phyloP scores from a whole-genome alignment of 2,329 filamentous ascomycete species.

The Colletotrichum euphorbiae region DNA sequence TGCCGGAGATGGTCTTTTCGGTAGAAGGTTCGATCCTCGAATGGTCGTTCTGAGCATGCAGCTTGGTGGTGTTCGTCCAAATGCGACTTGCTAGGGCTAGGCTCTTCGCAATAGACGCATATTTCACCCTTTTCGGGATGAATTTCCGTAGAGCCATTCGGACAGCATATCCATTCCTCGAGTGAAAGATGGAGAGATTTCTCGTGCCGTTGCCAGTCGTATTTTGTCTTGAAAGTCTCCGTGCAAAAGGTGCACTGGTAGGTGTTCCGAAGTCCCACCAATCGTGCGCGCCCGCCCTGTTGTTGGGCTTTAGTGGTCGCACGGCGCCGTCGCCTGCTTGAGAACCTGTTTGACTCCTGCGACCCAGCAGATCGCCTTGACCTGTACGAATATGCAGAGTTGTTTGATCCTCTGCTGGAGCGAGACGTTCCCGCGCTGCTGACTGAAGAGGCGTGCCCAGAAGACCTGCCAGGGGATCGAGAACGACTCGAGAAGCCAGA shows the following conservation, averaged over 20 bases:
- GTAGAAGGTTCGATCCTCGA: conserved; percentile 57
- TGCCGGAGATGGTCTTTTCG: conserved; percentile 58
- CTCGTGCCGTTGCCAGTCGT: conserved; percentile 64
- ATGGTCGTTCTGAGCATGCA: conserved; percentile 62
- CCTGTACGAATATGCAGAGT: conserved; percentile 48
- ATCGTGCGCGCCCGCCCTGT: background rate
- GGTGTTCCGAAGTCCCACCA: conserved; percentile 20
- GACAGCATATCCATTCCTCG: conserved; percentile 59
- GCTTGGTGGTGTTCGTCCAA: conserved; percentile 53
- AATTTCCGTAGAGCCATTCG: conserved; percentile 49
- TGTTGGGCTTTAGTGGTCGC: background rate
- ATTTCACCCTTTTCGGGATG: conserved; percentile 55
- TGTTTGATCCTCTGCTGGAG: conserved; percentile 37
- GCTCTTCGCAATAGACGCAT: conserved; percentile 54
- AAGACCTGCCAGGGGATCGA: conserved; percentile 45
- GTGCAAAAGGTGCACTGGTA: conserved; percentile 62
- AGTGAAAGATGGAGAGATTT: conserved; percentile 59
- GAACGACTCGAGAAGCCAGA: background rate
- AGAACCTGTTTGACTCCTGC: background rate
- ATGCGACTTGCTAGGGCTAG: conserved; percentile 48
- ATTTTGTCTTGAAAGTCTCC: conserved; percentile 57
- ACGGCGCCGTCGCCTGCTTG: conserved; percentile 19
- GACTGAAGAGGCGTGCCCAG: conserved; percentile 29
- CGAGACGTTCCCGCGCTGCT: conserved; percentile 35
- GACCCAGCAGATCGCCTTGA: conserved; percentile 42